Conservation (phyloP, 2,329 filamentous ascomycete species). For the Pseudocercospora vitis region DNA sequence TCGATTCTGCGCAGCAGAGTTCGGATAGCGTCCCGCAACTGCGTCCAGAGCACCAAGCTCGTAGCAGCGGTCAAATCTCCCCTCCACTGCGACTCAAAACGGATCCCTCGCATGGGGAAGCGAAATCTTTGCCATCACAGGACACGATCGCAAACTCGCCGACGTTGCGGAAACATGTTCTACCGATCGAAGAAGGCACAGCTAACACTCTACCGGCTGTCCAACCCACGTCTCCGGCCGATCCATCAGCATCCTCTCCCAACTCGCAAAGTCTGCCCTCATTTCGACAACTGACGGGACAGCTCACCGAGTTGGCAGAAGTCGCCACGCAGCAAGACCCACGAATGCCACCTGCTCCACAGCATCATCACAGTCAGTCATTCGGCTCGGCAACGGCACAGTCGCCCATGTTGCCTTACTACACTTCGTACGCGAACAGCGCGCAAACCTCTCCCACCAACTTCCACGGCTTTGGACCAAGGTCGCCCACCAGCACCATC, state of each 20-base stretch:
- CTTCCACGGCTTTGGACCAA: conserved; percentile 17
- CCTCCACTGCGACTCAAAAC: conserved; percentile 11
- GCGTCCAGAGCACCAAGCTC: conserved; percentile 8
- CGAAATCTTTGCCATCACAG: conserved; percentile 6
- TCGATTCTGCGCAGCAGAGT: conserved; percentile 28
- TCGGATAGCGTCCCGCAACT: conserved; percentile 21
- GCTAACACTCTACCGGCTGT: conserved; percentile 32
- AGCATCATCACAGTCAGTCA: conserved; percentile 33
- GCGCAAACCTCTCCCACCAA: conserved; percentile 33
- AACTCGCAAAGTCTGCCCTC: conserved; percentile 34
- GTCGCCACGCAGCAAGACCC: conserved; percentile 27
- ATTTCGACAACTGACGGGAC: conserved; percentile 35
- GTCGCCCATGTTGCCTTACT: conserved; percentile 31
- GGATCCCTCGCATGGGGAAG: conserved; percentile 2
- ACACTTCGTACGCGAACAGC: conserved; percentile 26
- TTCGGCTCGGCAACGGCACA: conserved; percentile 34
- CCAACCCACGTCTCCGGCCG: conserved; percentile 26
- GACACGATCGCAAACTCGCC: conserved; percentile 29
- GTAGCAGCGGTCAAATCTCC: neutral
- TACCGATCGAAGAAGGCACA: conserved; percentile 18
- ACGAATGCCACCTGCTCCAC: conserved; percentile 19
- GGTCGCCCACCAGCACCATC: conserved; percentile 32
- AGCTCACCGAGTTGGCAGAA: conserved; percentile 49
- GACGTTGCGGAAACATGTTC: conserved; percentile 26
- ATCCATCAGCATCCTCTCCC: conserved; percentile 25